Percentiles rank a stretch among this genome's conserved stretches.
Evolutionary conservation across 2,329 filamentous ascomycete genomes (phyloP).

Genomic region (Fusarium sp.): DNA sequence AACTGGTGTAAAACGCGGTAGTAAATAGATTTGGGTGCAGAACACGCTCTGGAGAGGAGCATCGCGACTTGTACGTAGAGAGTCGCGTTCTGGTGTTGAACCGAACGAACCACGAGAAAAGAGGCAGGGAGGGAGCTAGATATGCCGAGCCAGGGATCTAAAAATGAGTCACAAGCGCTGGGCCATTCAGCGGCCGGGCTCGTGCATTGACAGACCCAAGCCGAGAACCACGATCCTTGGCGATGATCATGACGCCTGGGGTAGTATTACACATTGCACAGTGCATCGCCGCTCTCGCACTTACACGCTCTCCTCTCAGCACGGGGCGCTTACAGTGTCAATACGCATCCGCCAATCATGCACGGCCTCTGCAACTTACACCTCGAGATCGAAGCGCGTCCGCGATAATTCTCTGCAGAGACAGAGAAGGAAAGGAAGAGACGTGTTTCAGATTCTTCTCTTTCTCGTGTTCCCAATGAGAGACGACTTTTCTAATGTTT

Average conservation of each 20-base stretch:
- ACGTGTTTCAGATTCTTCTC: neutral
- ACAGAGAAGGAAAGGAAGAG: neutral
- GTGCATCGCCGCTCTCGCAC: constrained; percentile 21
- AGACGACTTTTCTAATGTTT: constrained; percentile 16
- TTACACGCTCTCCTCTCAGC: neutral
- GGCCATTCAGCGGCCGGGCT: constrained; percentile 47
- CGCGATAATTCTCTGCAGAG: constrained; percentile 20
- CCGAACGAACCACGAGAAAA: neutral
- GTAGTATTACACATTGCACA: constrained; percentile 30
- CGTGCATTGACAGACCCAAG: constrained; percentile 45
- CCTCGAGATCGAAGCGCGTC: constrained; percentile 23
- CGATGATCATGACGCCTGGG: constrained; percentile 25
- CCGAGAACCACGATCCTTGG: constrained; percentile 42
- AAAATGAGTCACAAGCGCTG: constrained; percentile 48
- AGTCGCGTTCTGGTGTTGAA: constrained; percentile 18
- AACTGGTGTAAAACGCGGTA: constrained; percentile 20
- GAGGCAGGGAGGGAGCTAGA: neutral
- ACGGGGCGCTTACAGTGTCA: constrained; percentile 26
- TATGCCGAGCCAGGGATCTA: constrained; percentile 40
- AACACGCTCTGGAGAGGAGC: constrained; percentile 16
- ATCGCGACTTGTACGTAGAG: constrained; percentile 6
- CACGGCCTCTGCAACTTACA: constrained; percentile 22
- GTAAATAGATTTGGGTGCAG: constrained; percentile 20
- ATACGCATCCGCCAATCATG: constrained; percentile 29
- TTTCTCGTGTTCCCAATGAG: constrained; percentile 33